Conservation (phyloP, 2,329 filamentous ascomycete species). For the Colletotrichum melonis region DNA sequence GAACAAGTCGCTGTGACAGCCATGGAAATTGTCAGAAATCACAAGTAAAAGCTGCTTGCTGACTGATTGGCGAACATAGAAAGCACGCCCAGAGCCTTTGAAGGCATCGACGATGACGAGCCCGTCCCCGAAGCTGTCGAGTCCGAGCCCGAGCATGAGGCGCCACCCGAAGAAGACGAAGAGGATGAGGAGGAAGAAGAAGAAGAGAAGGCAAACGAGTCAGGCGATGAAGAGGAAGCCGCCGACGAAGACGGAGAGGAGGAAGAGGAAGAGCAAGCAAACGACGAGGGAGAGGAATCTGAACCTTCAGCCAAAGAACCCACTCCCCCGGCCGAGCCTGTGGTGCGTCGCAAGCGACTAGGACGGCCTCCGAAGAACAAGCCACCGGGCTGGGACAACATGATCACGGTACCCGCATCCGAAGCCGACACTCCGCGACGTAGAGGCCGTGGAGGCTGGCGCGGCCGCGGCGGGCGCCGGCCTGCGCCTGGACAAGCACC, state of each 20-base stretch:
- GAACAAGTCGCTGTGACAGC: background rate
- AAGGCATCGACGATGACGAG: conserved; percentile 51
- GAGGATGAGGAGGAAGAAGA: conserved; percentile 62
- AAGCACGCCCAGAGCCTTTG: conserved; percentile 55
- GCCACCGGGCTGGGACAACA: conserved; percentile 81
- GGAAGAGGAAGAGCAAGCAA: conserved; percentile 62
- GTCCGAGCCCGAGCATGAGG: conserved; percentile 40
- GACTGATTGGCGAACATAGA: conserved; percentile 43
- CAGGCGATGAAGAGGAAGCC: conserved; percentile 57
- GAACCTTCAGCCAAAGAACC: conserved; percentile 60
- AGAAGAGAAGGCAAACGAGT: conserved; percentile 49
- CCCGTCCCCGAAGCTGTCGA: conserved; percentile 48
- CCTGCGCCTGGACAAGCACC: conserved; percentile 78
- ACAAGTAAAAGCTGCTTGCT: background rate
- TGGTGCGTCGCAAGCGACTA: conserved; percentile 81
- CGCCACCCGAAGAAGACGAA: conserved; percentile 41
- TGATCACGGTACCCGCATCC: conserved; percentile 65
- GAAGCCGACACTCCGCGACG: conserved; percentile 70
- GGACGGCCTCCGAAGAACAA: conserved; percentile 88
- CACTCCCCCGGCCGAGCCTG: conserved; percentile 65
- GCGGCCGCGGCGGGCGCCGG: conserved; percentile 72
- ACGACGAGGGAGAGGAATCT: conserved; percentile 54
- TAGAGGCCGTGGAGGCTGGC: conserved; percentile 78
- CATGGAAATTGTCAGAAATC: no score
- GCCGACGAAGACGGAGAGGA: conserved; percentile 63